Base-by-base conservation (phyloP, 2,329 filamentous ascomycete species). In the Trichoderma sp. region DNA sequence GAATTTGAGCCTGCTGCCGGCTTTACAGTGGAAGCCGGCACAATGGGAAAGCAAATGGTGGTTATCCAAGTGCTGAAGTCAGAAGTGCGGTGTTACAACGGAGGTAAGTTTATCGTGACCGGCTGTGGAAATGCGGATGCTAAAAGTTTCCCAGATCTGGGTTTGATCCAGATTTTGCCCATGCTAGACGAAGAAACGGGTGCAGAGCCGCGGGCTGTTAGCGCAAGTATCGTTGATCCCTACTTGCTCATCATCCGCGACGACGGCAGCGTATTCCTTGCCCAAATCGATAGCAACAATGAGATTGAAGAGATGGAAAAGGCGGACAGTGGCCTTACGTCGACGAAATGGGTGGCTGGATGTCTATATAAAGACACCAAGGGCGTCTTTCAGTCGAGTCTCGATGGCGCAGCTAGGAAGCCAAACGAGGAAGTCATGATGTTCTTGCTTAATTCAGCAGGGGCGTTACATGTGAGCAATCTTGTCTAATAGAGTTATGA, bases 1-100 rank as follows among this genome's bases (percentile, higher is more conserved):
- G 95, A 99, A 74, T 97, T 98, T 76, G 96, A 99, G 70, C 89
- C 91, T 4, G 92, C 92, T 54, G 92, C 94, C 70, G 95, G 94
- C 29, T 87, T 90, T 35, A 97, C 95, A 0, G 85, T 98, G 56
- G 91, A 96, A 72, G 91, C 95, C 19, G 92, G 92, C 17, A 91
- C 90, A 0, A 87, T 99, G 78, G 91, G 91, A n/a, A 87, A 87
- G 61, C 89, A 92, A 69, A 92, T 87, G 75, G 88, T 93, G 68
- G 89, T 98, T 37, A 90, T 98, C 17, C 95, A 98, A 75, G 90
- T 97, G 2, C 84, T 97, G 64, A 91, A 90, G 71, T 92, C 89
- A 2, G 94, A 98, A 75, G 88, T 98, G 27, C 87, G 94, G 68
- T 94, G 91, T 70, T 99, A 97, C 73, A 94, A 98, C 77, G 90